These are phyloP conservation scores for Nemania diffusa DNA, from an alignment of 2,329 filamentous ascomycete genomes.

Conservation along the genomic window DNA sequence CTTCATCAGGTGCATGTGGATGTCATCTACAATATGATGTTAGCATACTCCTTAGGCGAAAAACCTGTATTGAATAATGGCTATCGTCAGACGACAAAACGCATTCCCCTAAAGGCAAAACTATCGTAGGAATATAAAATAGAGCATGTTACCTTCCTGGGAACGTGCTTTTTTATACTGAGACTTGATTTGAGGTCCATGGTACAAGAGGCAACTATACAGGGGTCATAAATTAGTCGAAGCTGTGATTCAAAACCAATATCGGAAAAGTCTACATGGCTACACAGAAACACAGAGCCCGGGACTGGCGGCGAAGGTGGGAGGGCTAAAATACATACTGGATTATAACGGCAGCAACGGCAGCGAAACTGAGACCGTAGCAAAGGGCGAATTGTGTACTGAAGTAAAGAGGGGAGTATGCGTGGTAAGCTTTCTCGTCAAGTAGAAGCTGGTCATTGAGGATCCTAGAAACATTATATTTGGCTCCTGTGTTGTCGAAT, in stretches of 20 bases:
- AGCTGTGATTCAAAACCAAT: background rate
- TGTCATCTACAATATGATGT: constrained; percentile 47
- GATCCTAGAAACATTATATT: constrained; percentile 71
- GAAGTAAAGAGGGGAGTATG: constrained; percentile 73
- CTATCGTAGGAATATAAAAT: background rate
- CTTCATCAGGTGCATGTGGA: constrained; percentile 71
- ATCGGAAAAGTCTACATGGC: background rate
- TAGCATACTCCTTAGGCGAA: constrained; percentile 1
- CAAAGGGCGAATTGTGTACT: constrained; percentile 69
- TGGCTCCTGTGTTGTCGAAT: constrained; percentile 70
- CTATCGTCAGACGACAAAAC: background rate
- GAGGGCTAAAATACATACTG: constrained; percentile 50
- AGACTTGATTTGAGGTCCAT: constrained; percentile 64
- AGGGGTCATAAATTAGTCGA: background rate
- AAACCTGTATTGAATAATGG: background rate
- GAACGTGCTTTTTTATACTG: constrained; percentile 65
- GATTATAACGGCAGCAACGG: constrained; percentile 68
- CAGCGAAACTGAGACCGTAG: constrained; percentile 75
- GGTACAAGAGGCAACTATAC: constrained; percentile 59
- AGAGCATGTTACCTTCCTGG: constrained; percentile 56
- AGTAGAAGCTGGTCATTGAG: constrained; percentile 66
- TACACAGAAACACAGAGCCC: background rate
- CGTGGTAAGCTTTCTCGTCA: constrained; percentile 68
- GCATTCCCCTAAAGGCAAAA: background rate
- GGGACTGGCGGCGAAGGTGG: background rate